Percentiles rank a stretch among this genome's conserved stretches.
phyloP scores from a whole-genome alignment of 2,329 filamentous ascomycete genomes.

The Neonectria faginata region DNA sequence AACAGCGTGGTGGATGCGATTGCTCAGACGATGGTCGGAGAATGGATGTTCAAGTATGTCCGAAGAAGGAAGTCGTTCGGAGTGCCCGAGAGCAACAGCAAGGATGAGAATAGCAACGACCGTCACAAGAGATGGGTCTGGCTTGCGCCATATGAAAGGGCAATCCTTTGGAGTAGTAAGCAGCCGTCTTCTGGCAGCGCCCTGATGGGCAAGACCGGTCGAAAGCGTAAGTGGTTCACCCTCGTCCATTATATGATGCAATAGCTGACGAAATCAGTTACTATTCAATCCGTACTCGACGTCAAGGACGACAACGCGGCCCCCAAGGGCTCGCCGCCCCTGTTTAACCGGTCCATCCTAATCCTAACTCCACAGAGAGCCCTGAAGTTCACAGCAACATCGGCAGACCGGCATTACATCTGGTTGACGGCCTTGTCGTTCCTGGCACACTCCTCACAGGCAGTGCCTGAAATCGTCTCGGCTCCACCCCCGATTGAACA shows the following conservation, averaged over 20 bases:
- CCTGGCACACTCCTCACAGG: slow-evolving; percentile 88
- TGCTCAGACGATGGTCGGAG: slow-evolving; percentile 97
- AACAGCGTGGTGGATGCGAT: slow-evolving; percentile 94
- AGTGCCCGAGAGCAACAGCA: slow-evolving; percentile 73
- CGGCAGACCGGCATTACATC: slow-evolving; percentile 87
- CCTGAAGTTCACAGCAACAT: slow-evolving; percentile 91
- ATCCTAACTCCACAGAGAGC: slow-evolving; percentile 94
- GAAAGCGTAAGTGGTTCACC: slow-evolving; percentile 79
- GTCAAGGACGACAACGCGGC: slow-evolving; percentile 93
- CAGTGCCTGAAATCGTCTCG: slow-evolving; percentile 78
- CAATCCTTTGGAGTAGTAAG: slow-evolving; percentile 98
- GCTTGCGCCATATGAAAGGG: slow-evolving; percentile 95
- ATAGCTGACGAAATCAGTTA: slow-evolving; percentile 69
- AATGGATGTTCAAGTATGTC: slow-evolving; percentile 96
- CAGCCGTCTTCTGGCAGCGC: slow-evolving; percentile 90
- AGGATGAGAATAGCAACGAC: slow-evolving; percentile 78
- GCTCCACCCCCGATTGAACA: slow-evolving; percentile 58
- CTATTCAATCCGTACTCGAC: slow-evolving; percentile 95
- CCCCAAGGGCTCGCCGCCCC: slow-evolving; percentile 73
- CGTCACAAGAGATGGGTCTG: slow-evolving; percentile 98
- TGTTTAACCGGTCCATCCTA: slow-evolving; percentile 94
- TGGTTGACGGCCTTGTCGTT: slow-evolving; percentile 97
- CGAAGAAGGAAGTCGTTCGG: slow-evolving; percentile 91
- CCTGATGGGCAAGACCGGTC: slow-evolving; percentile 91
- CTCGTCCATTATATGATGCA: slow-evolving; percentile 24